Evolutionary conservation across 208 protist genomes (phyloP).

Genomic region (Tritrichomonas musculus): DNA sequence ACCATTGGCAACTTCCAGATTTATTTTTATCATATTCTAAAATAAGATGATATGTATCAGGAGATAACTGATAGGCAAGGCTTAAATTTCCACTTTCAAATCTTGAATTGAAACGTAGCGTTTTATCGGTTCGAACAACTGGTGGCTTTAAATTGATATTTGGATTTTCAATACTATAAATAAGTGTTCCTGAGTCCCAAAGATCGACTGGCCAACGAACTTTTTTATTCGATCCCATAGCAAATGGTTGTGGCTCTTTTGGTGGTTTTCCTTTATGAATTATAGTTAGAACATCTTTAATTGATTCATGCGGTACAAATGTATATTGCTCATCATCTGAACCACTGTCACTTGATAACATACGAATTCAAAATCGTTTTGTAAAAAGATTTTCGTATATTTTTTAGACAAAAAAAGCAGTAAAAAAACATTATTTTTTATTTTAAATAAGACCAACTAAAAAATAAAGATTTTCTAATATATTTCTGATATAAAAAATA

Average conservation of each 20-base stretch:
- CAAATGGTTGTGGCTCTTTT: neutral
- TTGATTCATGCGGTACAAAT: neutral
- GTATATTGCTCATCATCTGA: too few relatives aligned
- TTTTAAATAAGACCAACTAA: too few relatives aligned
- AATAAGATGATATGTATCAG: neutral
- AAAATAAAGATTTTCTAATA: too few relatives aligned
- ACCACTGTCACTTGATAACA: too few relatives aligned
- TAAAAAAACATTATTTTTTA: too few relatives aligned
- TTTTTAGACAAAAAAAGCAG: too few relatives aligned
- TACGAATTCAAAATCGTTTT: too few relatives aligned
- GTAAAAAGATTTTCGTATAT: too few relatives aligned
- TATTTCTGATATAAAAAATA: too few relatives aligned
- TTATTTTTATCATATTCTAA: neutral
- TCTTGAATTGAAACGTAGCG: neutral
- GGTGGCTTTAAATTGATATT: neutral
- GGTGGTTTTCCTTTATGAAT: neutral
- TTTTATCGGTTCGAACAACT: neutral
- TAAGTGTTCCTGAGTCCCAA: neutral
- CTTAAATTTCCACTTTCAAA: slow-evolving; percentile 21
- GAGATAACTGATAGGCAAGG: neutral
- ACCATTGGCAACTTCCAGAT: neutral
- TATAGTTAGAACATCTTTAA: neutral
- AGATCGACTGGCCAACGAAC: neutral
- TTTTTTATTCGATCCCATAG: neutral
- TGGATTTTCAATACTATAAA: neutral